Evolutionary conservation across 768 basidiomycete genomes (phyloP).

Genomic region (Tremella fuciformis): DNA sequence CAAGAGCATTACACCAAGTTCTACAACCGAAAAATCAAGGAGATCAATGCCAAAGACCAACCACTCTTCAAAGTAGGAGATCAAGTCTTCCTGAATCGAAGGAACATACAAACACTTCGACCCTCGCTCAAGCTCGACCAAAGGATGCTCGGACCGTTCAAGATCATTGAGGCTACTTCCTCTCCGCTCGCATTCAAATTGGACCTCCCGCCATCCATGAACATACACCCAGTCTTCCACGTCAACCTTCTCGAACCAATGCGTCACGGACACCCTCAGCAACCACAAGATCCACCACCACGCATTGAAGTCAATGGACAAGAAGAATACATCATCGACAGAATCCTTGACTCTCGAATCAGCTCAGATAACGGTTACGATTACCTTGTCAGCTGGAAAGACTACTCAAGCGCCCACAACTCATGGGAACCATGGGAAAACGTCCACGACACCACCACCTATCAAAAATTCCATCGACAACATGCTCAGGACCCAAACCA

Average conservation of each 20-base stretch:
- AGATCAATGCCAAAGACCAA: slow-evolving; percentile 1
- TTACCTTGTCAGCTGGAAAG: slow-evolving; percentile 16
- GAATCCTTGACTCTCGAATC: slow-evolving; percentile 11
- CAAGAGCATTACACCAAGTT: slow-evolving; percentile 2
- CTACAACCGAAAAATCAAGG: not conserved
- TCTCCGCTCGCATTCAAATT: slow-evolving; percentile 10
- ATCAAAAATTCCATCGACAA: slow-evolving; percentile 6
- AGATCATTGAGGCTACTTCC: slow-evolving; percentile 17
- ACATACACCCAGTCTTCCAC: slow-evolving; percentile 8
- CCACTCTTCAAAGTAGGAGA: slow-evolving; percentile 29
- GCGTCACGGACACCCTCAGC: not conserved
- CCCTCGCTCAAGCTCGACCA: slow-evolving; percentile 35
- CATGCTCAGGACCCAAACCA: not conserved
- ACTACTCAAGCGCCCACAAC: slow-evolving; percentile 6
- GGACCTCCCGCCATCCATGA: slow-evolving; percentile 6
- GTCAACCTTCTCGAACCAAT: slow-evolving; percentile 4
- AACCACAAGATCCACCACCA: slow-evolving; percentile 8
- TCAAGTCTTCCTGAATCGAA: slow-evolving; percentile 19
- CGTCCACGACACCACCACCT: slow-evolving; percentile 5
- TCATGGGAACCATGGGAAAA: slow-evolving; percentile 19
- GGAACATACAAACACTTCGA: slow-evolving; percentile 26
- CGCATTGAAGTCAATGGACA: slow-evolving; percentile 11
- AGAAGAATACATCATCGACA: slow-evolving; percentile 11
- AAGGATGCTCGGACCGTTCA: slow-evolving; percentile 28
- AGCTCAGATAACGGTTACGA: slow-evolving; percentile 10